Evolutionary conservation across 768 basidiomycete species (phyloP).

Genomic region (Lepiota subincarnata): DNA sequence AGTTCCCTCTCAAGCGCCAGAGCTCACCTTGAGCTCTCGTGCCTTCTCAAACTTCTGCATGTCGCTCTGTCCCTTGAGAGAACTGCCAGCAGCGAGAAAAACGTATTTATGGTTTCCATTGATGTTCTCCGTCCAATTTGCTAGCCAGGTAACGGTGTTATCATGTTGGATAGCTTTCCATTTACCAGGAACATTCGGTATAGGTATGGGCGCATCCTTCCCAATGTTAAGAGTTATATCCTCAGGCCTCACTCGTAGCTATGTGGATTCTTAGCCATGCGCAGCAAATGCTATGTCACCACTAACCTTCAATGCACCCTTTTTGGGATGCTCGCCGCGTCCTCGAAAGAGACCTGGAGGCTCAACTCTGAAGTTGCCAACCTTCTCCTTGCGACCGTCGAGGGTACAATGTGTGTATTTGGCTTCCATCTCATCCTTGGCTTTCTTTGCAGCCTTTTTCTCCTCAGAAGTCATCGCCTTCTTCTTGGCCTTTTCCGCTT

Average conservation of each 20-base stretch:
- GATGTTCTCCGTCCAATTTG: slow-evolving; percentile 98
- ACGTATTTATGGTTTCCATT: slow-evolving; percentile 96
- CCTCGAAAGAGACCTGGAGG: slow-evolving; percentile 98
- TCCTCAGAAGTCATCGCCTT: slow-evolving; percentile 80
- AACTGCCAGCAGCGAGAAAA: slow-evolving; percentile 95
- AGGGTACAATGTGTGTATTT: slow-evolving; percentile 85
- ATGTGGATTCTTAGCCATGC: slow-evolving; percentile 5
- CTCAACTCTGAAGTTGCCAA: slow-evolving; percentile 97
- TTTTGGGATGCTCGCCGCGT: slow-evolving; percentile 97
- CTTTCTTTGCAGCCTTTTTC: slow-evolving; percentile 88
- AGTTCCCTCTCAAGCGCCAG: neutral
- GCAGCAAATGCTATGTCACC: slow-evolving; percentile 4
- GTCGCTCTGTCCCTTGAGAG: slow-evolving; percentile 97
- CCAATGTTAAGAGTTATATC: slow-evolving; percentile 97
- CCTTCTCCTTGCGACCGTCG: slow-evolving; percentile 95
- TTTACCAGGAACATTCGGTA: slow-evolving; percentile 87
- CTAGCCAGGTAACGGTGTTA: slow-evolving; percentile 97
- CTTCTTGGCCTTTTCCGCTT: slow-evolving; percentile 89
- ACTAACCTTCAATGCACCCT: slow-evolving; percentile 87
- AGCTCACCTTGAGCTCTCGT: slow-evolving; percentile 81
- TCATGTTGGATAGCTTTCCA: slow-evolving; percentile 92
- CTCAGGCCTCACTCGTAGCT: slow-evolving; percentile 89
- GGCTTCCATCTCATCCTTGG: slow-evolving; percentile 78
- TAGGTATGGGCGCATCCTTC: slow-evolving; percentile 63
- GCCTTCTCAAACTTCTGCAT: slow-evolving; percentile 98